A percentile compares a stretch with the other conserved stretches of the same genome.
Evolutionary conservation across 768 basidiomycete genomes (phyloP).

Genomic region (Boletus barrowsii): DNA sequence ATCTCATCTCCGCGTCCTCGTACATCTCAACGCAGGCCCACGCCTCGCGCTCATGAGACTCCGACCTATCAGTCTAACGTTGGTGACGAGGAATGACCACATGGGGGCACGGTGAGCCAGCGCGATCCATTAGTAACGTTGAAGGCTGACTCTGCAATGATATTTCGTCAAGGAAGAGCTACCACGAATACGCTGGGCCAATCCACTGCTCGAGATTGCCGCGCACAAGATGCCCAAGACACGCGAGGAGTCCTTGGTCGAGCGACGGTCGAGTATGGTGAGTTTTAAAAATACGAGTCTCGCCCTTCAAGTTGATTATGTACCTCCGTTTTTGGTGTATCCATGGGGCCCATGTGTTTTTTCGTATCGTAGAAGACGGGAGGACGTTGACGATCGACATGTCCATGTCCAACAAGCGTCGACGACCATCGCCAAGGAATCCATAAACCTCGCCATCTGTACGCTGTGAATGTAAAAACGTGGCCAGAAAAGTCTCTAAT

Average conservation of each 20-base stretch:
- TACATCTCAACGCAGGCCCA: constrained; percentile 13
- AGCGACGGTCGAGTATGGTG: constrained; percentile 62
- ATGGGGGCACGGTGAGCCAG: constrained; percentile 67
- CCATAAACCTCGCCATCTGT: constrained; percentile 55
- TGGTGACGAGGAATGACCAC: constrained; percentile 62
- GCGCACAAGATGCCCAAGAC: constrained; percentile 55
- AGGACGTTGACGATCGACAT: constrained; percentile 39
- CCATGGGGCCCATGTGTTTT: too few species aligned
- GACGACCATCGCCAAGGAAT: constrained; percentile 60
- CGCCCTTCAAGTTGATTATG: too few species aligned
- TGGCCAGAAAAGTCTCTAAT: constrained; percentile 6
- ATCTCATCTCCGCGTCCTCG: constrained; percentile 52
- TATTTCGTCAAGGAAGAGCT: constrained; percentile 80
- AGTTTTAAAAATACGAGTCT: too few species aligned
- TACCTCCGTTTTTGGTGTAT: too few species aligned
- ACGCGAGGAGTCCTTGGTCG: constrained; percentile 53
- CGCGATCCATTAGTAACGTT: neutral
- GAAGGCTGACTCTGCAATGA: constrained; percentile 32
- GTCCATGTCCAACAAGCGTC: constrained; percentile 64
- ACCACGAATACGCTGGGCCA: constrained; percentile 73
- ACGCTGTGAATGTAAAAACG: neutral
- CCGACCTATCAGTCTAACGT: too few species aligned
- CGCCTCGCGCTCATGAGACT: too few species aligned
- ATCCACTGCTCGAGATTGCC: constrained; percentile 61
- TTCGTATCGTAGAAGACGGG: neutral